These are phyloP conservation scores for Anthracocystis panici-leucophaei DNA, from an alignment of 1,284 basidiomycete species.

Conservation along the genomic window DNA sequence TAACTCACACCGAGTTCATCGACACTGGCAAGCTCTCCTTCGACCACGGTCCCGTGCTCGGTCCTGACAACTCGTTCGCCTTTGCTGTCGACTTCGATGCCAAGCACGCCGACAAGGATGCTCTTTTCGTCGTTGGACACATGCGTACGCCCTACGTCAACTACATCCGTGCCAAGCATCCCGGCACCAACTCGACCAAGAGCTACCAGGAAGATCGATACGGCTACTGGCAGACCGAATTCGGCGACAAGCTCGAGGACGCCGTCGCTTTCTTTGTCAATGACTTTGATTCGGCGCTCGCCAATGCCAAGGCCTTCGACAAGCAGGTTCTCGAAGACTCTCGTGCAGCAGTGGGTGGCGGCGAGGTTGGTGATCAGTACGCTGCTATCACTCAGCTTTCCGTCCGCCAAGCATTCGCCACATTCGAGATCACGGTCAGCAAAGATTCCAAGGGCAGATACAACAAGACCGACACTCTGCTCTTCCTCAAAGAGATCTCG, in stretches of 20 bases:
- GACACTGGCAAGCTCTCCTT: slow-evolving; percentile 53
- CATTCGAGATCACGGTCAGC: slow-evolving; percentile 64
- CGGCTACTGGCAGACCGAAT: slow-evolving; percentile 65
- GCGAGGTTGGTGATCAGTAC: slow-evolving; percentile 62
- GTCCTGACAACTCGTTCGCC: slow-evolving; percentile 65
- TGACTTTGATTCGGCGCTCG: slow-evolving; percentile 77
- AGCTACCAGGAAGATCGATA: slow-evolving; percentile 63
- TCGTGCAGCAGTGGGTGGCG: slow-evolving; percentile 58
- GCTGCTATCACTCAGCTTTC: slow-evolving; percentile 66
- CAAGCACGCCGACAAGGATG: slow-evolving; percentile 53
- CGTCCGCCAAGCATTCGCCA: slow-evolving; percentile 63
- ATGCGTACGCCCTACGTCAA: slow-evolving; percentile 63
- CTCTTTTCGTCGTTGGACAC: slow-evolving; percentile 63
- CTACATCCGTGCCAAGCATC: slow-evolving; percentile 56
- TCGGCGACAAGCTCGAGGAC: slow-evolving; percentile 67
- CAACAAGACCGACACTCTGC: slow-evolving; percentile 70
- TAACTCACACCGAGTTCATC: slow-evolving; percentile 62
- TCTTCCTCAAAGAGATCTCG: slow-evolving; percentile 67
- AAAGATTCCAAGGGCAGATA: slow-evolving; percentile 49
- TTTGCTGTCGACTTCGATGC: slow-evolving; percentile 63
- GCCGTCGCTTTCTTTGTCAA: slow-evolving; percentile 72
- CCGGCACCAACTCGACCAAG: slow-evolving; percentile 46
- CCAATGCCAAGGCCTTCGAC: slow-evolving; percentile 69
- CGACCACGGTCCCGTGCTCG: slow-evolving; percentile 54
- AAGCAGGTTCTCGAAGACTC: slow-evolving; percentile 61